Evolutionary conservation across 345 rosid genomes (phyloP).

Genomic region (Trapa incisa): DNA sequence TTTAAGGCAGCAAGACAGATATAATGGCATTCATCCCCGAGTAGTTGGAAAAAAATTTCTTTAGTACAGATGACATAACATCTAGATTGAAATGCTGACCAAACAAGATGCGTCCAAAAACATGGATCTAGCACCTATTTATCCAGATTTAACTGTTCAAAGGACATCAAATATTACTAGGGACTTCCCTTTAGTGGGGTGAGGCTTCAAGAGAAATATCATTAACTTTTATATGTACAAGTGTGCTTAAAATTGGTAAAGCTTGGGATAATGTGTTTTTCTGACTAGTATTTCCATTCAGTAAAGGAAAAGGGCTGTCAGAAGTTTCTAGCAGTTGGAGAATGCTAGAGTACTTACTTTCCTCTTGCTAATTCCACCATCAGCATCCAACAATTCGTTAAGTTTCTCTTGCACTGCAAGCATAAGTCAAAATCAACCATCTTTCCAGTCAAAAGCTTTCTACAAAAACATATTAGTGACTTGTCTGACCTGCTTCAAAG

Average conservation of each 20-base stretch:
- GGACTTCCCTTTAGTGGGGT: no score
- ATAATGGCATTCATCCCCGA: neutral
- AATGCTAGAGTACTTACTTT: conserved; percentile 30
- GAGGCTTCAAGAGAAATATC: no score
- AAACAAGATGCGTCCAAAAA: neutral
- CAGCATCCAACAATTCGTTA: conserved; percentile 84
- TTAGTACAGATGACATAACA: neutral
- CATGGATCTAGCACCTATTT: neutral
- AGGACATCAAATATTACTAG: neutral
- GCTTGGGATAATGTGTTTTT: no score
- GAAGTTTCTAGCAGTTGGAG: neutral
- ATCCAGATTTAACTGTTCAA: neutral
- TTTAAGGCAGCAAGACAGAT: neutral
- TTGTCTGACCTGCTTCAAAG: conserved; percentile 66
- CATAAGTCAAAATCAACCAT: neutral
- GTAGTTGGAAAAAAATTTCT: neutral
- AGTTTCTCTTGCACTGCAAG: conserved; percentile 88
- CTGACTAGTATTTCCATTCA: no score
- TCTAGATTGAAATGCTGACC: neutral
- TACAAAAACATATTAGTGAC: neutral
- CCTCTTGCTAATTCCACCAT: conserved; percentile 84
- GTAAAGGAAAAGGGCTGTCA: neutral
- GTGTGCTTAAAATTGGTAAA: no score
- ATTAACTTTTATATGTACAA: no score
- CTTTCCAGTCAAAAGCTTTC: no score